A percentile compares a stretch with the other conserved stretches of the same genome.
These are phyloP conservation scores for Lippia alba DNA, from an alignment of 305 asterid genomes.

Conservation along the genomic window DNA sequence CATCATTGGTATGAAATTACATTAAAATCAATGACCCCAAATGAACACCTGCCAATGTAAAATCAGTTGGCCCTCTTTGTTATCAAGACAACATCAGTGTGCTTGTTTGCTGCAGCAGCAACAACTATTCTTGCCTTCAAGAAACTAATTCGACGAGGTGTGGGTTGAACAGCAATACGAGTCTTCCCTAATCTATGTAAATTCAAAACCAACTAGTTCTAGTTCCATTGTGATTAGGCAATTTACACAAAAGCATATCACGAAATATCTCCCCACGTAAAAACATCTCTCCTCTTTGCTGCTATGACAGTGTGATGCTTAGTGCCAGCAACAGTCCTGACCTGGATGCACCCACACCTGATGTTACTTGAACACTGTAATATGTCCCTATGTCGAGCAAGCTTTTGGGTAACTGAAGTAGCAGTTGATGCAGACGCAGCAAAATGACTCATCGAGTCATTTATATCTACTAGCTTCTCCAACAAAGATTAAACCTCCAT, in stretches of 20 bases:
- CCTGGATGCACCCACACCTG: no score
- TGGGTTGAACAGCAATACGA: conserved; percentile 56
- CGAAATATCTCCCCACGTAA: conserved; percentile 70
- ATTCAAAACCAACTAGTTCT: conserved; percentile 25
- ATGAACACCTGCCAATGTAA: conserved; percentile 72
- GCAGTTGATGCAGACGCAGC: conserved; percentile 89
- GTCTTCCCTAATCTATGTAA: background rate
- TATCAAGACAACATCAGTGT: conserved; percentile 92
- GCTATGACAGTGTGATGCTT: conserved; percentile 93
- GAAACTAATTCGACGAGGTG: conserved; percentile 93
- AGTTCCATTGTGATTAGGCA: background rate
- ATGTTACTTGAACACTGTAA: no score
- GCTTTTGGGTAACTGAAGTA: conserved; percentile 88
- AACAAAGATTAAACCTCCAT: conserved; percentile 94
- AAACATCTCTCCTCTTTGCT: conserved; percentile 93
- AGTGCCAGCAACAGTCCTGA: no score
- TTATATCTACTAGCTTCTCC: conserved; percentile 87
- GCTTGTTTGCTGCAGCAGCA: conserved; percentile 98
- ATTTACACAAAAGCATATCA: background rate
- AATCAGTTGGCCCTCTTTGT: conserved; percentile 93
- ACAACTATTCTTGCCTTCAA: conserved; percentile 78
- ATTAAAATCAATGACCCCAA: conserved; percentile 89
- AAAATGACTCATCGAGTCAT: conserved; percentile 96
- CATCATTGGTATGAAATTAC: no score
- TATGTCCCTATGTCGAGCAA: conserved; percentile 95